Percentiles rank a stretch among this genome's conserved stretches.
These are phyloP conservation scores for Fusarium brachygibbosum DNA, from an alignment of 2,329 filamentous ascomycete species.

Conservation along the genomic window DNA sequence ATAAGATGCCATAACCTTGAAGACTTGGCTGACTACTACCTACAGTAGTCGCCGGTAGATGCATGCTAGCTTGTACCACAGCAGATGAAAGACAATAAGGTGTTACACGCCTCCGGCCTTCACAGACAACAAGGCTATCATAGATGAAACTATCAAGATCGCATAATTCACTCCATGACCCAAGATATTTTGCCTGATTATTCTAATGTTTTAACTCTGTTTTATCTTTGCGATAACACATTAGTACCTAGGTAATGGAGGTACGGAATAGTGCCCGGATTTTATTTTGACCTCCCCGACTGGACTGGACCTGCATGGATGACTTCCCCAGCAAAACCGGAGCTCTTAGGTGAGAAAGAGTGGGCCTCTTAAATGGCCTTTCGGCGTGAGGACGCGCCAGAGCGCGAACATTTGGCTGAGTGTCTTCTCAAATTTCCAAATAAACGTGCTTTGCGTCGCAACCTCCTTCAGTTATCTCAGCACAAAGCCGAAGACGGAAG, in stretches of 20 bases:
- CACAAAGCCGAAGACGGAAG: conserved; percentile 18
- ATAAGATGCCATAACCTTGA: neutral
- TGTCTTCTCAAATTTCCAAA: conserved; percentile 41
- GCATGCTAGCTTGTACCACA: neutral
- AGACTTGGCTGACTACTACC: neutral
- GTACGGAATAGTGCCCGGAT: neutral
- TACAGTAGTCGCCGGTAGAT: neutral
- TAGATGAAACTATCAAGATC: neutral
- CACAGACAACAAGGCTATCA: neutral
- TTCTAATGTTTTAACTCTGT: neutral
- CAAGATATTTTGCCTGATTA: neutral
- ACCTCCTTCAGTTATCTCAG: conserved; percentile 12
- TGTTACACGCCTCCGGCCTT: neutral
- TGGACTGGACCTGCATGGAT: conserved; percentile 2
- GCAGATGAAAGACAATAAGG: neutral
- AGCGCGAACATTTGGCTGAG: conserved; percentile 34
- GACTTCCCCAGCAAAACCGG: conserved; percentile 2
- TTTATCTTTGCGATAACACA: neutral
- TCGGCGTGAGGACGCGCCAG: conserved; percentile 38
- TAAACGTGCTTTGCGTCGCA: conserved; percentile 34
- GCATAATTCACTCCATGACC: neutral
- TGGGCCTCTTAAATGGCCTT: conserved; percentile 43
- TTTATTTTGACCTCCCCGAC: neutral
- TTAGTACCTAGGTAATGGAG: neutral
- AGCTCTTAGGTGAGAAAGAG: neutral